These are phyloP conservation scores for Euphorbia lathyris DNA, from an alignment of 345 rosid genomes.

Conservation along the genomic window DNA sequence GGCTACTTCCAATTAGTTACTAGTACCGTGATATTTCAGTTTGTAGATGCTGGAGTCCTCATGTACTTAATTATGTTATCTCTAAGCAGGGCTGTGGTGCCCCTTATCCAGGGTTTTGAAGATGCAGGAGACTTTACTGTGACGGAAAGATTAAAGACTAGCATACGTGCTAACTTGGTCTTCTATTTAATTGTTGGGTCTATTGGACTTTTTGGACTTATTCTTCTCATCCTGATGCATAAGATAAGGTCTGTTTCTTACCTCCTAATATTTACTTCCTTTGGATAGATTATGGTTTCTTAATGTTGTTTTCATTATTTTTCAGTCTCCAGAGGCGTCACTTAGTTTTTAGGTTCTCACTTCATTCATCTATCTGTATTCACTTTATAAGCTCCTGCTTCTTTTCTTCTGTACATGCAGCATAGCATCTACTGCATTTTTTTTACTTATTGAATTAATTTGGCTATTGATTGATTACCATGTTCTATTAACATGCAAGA, in stretches of 20 bases:
- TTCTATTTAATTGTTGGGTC: constrained; percentile 89
- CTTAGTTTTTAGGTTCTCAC: neutral
- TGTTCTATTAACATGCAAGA: neutral
- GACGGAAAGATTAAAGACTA: constrained; percentile 85
- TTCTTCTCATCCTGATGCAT: constrained; percentile 76
- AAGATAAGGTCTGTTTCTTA: constrained; percentile 42
- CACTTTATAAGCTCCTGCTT: neutral
- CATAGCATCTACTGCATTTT: neutral
- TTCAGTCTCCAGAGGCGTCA: constrained; percentile 3
- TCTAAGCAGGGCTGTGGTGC: constrained; percentile 98
- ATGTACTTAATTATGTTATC: constrained; percentile 45
- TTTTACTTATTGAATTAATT: constrained; percentile 6
- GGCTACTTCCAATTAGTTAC: constrained; percentile 13
- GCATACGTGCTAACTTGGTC: constrained; percentile 82
- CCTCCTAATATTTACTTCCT: constrained; percentile 8
- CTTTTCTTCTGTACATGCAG: neutral
- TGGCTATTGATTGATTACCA: neutral
- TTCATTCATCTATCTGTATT: constrained; percentile 9
- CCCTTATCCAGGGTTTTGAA: constrained; percentile 99
- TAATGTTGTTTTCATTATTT: constrained; percentile 9
- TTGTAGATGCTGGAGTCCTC: constrained; percentile 38
- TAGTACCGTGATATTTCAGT: constrained; percentile 10
- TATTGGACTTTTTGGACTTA: constrained; percentile 84
- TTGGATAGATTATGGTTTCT: neutral
- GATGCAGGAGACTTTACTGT: constrained; percentile 98